A percentile compares a stretch with the other conserved stretches of the same genome.
Conservation (phyloP, 495 filamentous ascomycete genomes). For the Aspergillus wentii region DNA sequence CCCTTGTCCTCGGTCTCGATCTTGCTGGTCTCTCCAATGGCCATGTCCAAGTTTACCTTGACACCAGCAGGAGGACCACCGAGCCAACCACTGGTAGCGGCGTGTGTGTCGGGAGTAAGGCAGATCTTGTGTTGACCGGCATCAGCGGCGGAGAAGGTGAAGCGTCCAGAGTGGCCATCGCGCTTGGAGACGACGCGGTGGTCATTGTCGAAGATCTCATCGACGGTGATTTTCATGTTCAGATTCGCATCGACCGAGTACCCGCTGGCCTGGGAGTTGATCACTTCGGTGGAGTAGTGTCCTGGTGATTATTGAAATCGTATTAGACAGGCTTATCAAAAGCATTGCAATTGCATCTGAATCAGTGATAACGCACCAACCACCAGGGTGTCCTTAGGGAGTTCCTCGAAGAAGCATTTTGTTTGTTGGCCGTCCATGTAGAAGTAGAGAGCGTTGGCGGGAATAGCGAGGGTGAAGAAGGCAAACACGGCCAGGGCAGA, state of each 20-base stretch:
- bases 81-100: slow-evolving; percentile 63
- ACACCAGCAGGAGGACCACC: slow-evolving; percentile 66
- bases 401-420: slow-evolving; percentile 93
- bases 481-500: slow-evolving; percentile 30
- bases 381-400: slow-evolving; percentile 95
- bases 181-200: slow-evolving; percentile 89
- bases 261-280: slow-evolving; percentile 54
- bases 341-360: background rate
- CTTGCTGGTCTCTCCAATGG: slow-evolving; percentile 90
- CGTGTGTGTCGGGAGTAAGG: slow-evolving; percentile 72
- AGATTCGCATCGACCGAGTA: slow-evolving; percentile 69
- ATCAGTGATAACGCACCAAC: slow-evolving; percentile 58
- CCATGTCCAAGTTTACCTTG: slow-evolving; percentile 81
- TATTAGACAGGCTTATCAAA: background rate
- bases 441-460: slow-evolving; percentile 85
- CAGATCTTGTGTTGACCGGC: slow-evolving; percentile 92
- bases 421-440: slow-evolving; percentile 75
- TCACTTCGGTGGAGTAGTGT: slow-evolving; percentile 80
- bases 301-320: slow-evolving; percentile 39
- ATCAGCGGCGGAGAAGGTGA: slow-evolving; percentile 95
- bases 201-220: slow-evolving; percentile 97
- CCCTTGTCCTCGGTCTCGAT: slow-evolving; percentile 93
- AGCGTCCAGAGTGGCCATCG: slow-evolving; percentile 69
- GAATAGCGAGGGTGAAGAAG: slow-evolving; percentile 44
- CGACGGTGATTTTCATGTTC: slow-evolving; percentile 84